Percentiles rank a stretch among this genome's conserved stretches.
These are phyloP conservation scores for Paramecium octaurelia DNA, from an alignment of 73 alveolate species.

Conservation along the genomic window DNA sequence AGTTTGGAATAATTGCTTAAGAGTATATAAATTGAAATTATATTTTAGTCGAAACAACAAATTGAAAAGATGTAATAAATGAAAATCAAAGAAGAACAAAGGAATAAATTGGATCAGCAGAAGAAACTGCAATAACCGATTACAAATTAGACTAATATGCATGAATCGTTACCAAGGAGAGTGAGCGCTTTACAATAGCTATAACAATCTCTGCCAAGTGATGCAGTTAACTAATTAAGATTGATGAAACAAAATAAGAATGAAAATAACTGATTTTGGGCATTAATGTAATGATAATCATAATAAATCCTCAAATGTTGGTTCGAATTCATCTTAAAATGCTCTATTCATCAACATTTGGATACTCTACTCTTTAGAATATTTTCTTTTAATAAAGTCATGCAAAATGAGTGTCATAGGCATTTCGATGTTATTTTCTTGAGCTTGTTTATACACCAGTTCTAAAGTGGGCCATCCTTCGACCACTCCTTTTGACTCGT, in stretches of 20 bases:
- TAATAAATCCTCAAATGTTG: slow-evolving; percentile 46
- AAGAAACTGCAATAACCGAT: slow-evolving; percentile 11
- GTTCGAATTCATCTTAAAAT: slow-evolving; percentile 46
- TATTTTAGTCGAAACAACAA: neutral
- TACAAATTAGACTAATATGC: slow-evolving; percentile 71
- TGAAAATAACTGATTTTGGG: neutral
- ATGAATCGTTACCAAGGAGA: neutral
- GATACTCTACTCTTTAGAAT: slow-evolving; percentile 17
- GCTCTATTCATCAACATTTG: slow-evolving; percentile 42
- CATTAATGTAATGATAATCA: neutral
- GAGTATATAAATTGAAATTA: neutral
- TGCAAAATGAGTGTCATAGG: slow-evolving; percentile 48
- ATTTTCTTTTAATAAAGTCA: slow-evolving; percentile 33
- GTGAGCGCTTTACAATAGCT: neutral
- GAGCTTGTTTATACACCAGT: slow-evolving; percentile 37
- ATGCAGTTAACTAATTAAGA: neutral
- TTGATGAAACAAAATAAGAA: neutral
- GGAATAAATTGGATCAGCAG: neutral
- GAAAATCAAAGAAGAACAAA: slow-evolving; percentile 1
- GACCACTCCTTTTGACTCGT: slow-evolving; percentile 53
- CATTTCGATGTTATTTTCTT: slow-evolving; percentile 47
- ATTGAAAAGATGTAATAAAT: neutral
- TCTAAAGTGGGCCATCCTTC: slow-evolving; percentile 64
- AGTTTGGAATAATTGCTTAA: neutral
- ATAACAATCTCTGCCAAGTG: neutral